A percentile compares a stretch with the other conserved stretches of the same genome.
These are phyloP conservation scores for Aspergillus oerlinghausenensis DNA, from an alignment of 2,329 filamentous ascomycete genomes.

Conservation along the genomic window DNA sequence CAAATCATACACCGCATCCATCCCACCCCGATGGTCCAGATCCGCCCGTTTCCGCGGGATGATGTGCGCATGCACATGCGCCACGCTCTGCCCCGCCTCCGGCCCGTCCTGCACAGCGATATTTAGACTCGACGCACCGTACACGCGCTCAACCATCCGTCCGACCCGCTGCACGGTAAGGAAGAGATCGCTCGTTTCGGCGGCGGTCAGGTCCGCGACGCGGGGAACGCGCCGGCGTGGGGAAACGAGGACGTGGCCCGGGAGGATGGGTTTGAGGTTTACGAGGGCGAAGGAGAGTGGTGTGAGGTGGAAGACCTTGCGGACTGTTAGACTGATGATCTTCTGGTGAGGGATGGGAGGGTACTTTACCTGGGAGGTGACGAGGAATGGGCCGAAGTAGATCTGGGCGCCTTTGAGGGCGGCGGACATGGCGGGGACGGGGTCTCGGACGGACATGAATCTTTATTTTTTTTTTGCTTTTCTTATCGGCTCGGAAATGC, in stretches of 20 bases:
- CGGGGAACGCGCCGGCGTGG: slow-evolving; percentile 66
- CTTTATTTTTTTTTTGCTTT: neutral
- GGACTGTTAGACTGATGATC: neutral
- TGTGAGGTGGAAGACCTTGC: slow-evolving; percentile 80
- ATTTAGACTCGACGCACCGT: slow-evolving; percentile 72
- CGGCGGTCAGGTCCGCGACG: slow-evolving; percentile 66
- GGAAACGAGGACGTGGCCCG: slow-evolving; percentile 88
- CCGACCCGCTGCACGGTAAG: slow-evolving; percentile 78
- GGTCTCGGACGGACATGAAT: slow-evolving; percentile 9
- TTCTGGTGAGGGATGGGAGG: neutral
- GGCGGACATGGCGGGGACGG: slow-evolving; percentile 17
- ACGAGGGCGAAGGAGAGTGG: slow-evolving; percentile 79
- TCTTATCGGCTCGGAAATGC: neutral
- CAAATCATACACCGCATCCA: slow-evolving; percentile 74
- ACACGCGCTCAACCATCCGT: slow-evolving; percentile 63
- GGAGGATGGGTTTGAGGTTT: slow-evolving; percentile 90
- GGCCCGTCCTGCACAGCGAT: slow-evolving; percentile 91
- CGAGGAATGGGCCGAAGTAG: slow-evolving; percentile 70
- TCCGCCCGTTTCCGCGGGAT: slow-evolving; percentile 66
- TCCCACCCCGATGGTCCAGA: slow-evolving; percentile 53
- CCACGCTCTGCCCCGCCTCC: slow-evolving; percentile 87
- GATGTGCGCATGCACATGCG: slow-evolving; percentile 89
- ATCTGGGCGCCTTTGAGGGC: slow-evolving; percentile 41
- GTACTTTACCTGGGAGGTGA: slow-evolving; percentile 64
- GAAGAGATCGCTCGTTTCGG: slow-evolving; percentile 82